Evolutionary conservation across 1,284 basidiomycete species (phyloP).

Genomic region (Anthracocystis panici-leucophaei): DNA sequence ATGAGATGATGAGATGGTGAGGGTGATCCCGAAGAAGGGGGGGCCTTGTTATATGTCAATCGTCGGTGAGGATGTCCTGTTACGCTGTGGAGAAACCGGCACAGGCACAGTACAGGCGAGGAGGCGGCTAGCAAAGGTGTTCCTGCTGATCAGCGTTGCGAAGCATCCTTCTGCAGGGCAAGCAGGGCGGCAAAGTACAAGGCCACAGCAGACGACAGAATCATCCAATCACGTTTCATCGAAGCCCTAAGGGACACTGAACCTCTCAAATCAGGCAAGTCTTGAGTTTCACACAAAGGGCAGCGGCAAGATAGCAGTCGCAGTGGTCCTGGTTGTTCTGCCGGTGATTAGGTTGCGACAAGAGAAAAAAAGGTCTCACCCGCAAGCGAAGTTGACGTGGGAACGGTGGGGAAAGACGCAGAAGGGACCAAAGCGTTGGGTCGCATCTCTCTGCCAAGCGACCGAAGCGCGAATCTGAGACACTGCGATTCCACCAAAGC

Average conservation of each 20-base stretch:
- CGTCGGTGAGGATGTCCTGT: not conserved
- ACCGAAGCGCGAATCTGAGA: too few relatives aligned
- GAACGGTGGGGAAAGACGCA: too few relatives aligned
- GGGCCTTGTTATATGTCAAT: slow-evolving; percentile 25
- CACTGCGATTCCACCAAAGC: not conserved
- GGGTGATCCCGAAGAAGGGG: not conserved
- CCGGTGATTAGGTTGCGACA: too few relatives aligned
- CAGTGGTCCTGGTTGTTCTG: too few relatives aligned
- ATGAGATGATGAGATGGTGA: slow-evolving; percentile 4
- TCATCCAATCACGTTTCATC: not conserved
- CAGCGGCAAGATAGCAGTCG: too few relatives aligned
- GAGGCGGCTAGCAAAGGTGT: not conserved
- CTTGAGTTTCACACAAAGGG: too few relatives aligned
- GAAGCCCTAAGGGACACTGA: too few relatives aligned
- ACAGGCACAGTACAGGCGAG: not conserved
- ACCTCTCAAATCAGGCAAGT: too few relatives aligned
- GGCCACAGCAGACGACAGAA: not conserved
- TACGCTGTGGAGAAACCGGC: not conserved
- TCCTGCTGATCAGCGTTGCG: slow-evolving; percentile 24
- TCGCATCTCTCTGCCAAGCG: too few relatives aligned
- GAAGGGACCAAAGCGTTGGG: too few relatives aligned
- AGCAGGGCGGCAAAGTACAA: slow-evolving; percentile 10
- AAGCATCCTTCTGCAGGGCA: slow-evolving; percentile 24
- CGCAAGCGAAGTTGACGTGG: too few relatives aligned
- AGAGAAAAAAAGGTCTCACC: too few relatives aligned